Conservation (phyloP, 148 eudicot species). For the Spergularia marina region DNA sequence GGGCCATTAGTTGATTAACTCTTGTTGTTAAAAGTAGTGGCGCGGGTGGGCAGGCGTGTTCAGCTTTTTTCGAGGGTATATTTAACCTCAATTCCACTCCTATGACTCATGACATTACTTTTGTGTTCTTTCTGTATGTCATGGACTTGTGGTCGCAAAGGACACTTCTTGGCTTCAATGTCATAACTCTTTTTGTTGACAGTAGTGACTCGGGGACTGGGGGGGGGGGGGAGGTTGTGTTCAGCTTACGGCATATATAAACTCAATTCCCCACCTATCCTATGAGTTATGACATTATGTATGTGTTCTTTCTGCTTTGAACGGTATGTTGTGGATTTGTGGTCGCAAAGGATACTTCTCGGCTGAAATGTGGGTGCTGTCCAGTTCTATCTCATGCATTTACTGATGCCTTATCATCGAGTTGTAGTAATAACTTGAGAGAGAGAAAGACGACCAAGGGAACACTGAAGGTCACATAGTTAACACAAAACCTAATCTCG, state of each 20-base stretch:
- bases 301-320: no score
- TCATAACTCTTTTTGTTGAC: not conserved
- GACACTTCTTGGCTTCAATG: no score
- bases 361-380: not conserved
- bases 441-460: no score
- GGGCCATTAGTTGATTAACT: not conserved
- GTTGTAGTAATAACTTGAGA: no score
- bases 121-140: not conserved
- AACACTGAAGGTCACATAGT: no score
- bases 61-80: not conserved
- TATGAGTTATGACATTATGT: no score
- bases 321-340: not conserved
- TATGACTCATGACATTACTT: not conserved
- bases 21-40: not conserved
- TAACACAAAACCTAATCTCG: no score
- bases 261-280: no score
- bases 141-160: not conserved
- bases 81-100: not conserved
- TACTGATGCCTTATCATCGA: not conserved
- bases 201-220: not conserved
- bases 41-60: not conserved
- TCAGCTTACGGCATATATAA: no score
- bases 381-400: not conserved
- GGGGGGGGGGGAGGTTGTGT: no score
- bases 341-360: not conserved